Percentiles rank a stretch among this genome's conserved stretches.
Conservation (phyloP, 441 rosid species). For the Mallotus japonicus region DNA sequence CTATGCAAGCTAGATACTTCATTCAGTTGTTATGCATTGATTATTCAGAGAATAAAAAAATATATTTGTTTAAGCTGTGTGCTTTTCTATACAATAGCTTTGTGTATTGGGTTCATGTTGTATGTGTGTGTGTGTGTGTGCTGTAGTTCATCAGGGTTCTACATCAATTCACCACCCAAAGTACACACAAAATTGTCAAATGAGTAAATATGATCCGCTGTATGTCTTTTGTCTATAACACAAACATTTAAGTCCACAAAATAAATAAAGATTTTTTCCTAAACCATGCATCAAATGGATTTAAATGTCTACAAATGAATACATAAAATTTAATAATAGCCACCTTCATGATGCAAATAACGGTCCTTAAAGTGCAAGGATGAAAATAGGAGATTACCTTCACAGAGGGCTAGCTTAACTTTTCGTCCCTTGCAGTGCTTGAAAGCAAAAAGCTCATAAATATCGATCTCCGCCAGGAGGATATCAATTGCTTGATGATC, state of each 20-base stretch:
- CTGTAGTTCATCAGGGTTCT: no score
- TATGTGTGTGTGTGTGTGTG: no score
- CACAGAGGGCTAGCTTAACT: constrained; percentile 94
- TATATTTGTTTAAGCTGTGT: no score
- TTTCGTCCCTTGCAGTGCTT: constrained; percentile 98
- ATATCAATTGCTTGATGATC: constrained; percentile 99
- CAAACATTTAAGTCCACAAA: not conserved
- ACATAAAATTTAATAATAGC: no score
- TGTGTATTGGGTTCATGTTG: no score
- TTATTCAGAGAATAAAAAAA: no score
- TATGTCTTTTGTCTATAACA: not conserved
- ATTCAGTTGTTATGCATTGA: no score
- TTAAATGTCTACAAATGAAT: not conserved
- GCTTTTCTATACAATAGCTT: no score
- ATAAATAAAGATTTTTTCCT: not conserved
- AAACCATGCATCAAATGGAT: not conserved
- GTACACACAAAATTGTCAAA: not conserved
- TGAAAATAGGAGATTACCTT: constrained; percentile 47
- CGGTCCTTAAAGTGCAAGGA: not conserved
- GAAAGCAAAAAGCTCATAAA: constrained; percentile 98
- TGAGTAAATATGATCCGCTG: not conserved
- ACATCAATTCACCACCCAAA: not conserved
- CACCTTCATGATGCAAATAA: not conserved
- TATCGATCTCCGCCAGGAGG: constrained; percentile 96
- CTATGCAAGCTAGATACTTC: no score